Base-by-base conservation (phyloP, 805 yeast genomes). In the Yarrowia alimentaria region DNA sequence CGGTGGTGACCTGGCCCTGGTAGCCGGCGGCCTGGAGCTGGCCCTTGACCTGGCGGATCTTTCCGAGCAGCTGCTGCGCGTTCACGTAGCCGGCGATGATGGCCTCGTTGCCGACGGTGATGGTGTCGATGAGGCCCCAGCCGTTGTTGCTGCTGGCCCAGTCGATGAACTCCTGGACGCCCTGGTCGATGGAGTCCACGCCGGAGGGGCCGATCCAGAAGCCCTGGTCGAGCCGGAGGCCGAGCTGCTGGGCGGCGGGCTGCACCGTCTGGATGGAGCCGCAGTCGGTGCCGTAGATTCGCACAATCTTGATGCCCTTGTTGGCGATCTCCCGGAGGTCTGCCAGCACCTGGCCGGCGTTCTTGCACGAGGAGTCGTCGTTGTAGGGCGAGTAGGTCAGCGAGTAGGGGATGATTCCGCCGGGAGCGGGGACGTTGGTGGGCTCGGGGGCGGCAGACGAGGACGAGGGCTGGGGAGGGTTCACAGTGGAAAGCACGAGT, bases 91-190 rank as follows among this genome's bases (percentile, higher is more conserved):
- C 81, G 25, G 80, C 71, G 59, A 74, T 75, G 52, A 90, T 71
- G 22, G 94, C 96, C 70, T 90, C 97, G 63, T 90, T 90, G 53
- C 96, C 97, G 55, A 90, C 73, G 16, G 94, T 84, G 59, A 90
- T 74, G 64, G 69, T 80, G 54, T 83, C 83, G 68, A 88, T 81
- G n/a, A 83, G 68, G 54, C 71, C 80, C 94, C 94, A 90, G 30
- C 78, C 78, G 17, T 43, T 20, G 53, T 72, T 68, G 13, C 75
- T 70, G 59, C 74, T 71, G 28, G 75, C 77, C 57, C 72, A 75
- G 7, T 66, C 38, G 51, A 88, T 75, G 42, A 89, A 60, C 22
- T 69, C 78, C 16, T 63, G 49, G 42, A 87, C 80, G 37, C 78
- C 72, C 45, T 58, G 68, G 64, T 85, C 89, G 55, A 87, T 77